phyloP scores from a whole-genome alignment of 768 basidiomycete genomes.

The Russula foetens region DNA sequence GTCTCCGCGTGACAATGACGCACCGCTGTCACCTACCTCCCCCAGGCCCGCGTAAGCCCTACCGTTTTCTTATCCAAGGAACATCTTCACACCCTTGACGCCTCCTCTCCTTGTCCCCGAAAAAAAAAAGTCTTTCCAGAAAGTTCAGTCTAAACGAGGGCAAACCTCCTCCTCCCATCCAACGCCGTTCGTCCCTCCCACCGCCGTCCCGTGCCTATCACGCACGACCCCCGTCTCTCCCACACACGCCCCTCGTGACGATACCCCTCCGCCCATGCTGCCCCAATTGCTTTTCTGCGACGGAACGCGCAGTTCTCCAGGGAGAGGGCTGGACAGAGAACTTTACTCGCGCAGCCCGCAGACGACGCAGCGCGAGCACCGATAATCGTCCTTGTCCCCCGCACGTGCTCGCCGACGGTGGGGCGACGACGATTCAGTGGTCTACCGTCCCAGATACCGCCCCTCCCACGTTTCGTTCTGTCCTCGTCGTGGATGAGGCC shows the following conservation, averaged over 20 bases:
- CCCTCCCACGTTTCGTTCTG: constrained; percentile 16
- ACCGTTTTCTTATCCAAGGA: neutral
- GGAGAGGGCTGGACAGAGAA: constrained; percentile 55
- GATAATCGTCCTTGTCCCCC: constrained; percentile 20
- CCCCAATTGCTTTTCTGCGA: constrained; percentile 47
- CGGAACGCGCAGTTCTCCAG: constrained; percentile 46
- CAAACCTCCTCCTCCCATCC: constrained; percentile 37
- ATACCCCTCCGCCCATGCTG: constrained; percentile 71
- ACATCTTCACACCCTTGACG: neutral
- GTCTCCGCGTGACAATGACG: constrained; percentile 42
- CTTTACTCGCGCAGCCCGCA: constrained; percentile 54
- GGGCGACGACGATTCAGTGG: constrained; percentile 10
- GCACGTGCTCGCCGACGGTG: constrained; percentile 13
- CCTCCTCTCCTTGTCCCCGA: neutral
- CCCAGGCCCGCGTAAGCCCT: constrained; percentile 4
- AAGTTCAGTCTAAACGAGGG: constrained; percentile 2
- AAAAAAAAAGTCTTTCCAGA: constrained; percentile 16
- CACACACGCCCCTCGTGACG: constrained; percentile 33
- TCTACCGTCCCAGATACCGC: constrained; percentile 11
- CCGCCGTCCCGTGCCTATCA: neutral
- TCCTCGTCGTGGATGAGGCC: constrained; percentile 12
- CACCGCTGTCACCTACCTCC: constrained; percentile 30
- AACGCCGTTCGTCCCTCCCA: constrained; percentile 29
- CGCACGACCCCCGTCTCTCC: constrained; percentile 18
- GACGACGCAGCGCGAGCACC: constrained; percentile 38